Evolutionary conservation across 441 rosid species (phyloP).

Genomic region (Eutrema salsugineum): DNA sequence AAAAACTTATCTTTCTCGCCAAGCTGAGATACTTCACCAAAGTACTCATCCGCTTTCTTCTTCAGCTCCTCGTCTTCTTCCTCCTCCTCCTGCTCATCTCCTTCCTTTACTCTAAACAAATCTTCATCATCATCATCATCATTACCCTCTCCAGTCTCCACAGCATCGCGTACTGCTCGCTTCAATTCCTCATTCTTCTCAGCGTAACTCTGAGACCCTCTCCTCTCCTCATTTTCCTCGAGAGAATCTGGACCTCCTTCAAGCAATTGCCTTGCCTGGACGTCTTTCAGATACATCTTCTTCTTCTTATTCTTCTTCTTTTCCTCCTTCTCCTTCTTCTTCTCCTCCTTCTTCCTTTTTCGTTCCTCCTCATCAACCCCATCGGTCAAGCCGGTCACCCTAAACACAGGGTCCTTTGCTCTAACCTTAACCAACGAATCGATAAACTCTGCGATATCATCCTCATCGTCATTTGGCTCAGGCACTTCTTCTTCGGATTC

Average conservation of each 20-base stretch:
- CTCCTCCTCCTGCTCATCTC: constrained; percentile 1
- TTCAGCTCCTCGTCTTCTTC: constrained; percentile 38
- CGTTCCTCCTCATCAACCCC: constrained; percentile 13
- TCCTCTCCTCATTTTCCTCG: constrained; percentile 29
- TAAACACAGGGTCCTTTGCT: constrained; percentile 47
- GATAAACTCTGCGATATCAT: constrained; percentile 34
- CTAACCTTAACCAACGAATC: constrained; percentile 48
- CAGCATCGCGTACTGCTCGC: constrained; percentile 54
- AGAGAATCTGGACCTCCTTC: constrained; percentile 15
- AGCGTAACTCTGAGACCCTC: constrained; percentile 37
- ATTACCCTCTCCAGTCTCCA: constrained; percentile 32
- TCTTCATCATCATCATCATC: constrained; percentile 32
- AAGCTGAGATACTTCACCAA: constrained; percentile 47
- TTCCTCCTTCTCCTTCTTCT: constrained; percentile 32
- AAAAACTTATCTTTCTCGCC: constrained; percentile 55
- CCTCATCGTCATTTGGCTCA: constrained; percentile 33
- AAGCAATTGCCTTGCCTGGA: constrained; percentile 48
- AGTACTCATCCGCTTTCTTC: constrained; percentile 62
- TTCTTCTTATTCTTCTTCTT: constrained; percentile 33
- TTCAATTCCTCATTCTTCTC: constrained; percentile 66
- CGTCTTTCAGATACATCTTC: constrained; percentile 64
- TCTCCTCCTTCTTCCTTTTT: background rate
- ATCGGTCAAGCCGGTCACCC: constrained; percentile 37
- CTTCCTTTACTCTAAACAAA: constrained; percentile 21
- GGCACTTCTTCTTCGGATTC: constrained; percentile 22